phyloP scores from a whole-genome alignment of 2,329 filamentous ascomycete species.

The Epichloe baconii region DNA sequence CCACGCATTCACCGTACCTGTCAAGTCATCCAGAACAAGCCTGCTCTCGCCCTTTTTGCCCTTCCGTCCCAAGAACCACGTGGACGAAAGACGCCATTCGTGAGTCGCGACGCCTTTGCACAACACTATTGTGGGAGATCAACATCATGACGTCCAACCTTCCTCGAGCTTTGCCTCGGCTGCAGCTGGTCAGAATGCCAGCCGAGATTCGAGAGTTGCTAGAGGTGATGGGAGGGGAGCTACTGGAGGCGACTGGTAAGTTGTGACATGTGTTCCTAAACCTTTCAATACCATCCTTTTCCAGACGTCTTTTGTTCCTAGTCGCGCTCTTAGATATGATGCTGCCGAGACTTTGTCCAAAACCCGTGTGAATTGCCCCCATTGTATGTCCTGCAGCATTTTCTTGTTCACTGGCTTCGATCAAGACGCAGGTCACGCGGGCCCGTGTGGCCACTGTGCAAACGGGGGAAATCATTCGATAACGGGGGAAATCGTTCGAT shows the following conservation, averaged over 20 bases:
- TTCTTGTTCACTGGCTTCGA: background rate
- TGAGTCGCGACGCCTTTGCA: background rate
- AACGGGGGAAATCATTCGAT: background rate
- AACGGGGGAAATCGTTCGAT: background rate
- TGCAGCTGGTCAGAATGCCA: slow-evolving; percentile 60
- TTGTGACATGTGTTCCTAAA: slow-evolving; percentile 11
- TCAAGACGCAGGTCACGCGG: background rate
- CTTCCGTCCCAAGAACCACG: slow-evolving; percentile 1
- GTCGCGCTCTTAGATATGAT: background rate
- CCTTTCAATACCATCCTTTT: background rate
- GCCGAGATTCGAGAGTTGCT: slow-evolving; percentile 44
- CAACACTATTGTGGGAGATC: background rate
- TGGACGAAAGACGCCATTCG: slow-evolving; percentile 4
- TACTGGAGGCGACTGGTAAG: slow-evolving; percentile 61
- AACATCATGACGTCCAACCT: slow-evolving; percentile 56
- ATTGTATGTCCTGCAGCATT: background rate
- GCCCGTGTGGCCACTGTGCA: background rate
- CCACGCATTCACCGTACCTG: background rate
- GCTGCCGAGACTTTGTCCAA: background rate
- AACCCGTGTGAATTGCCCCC: background rate
- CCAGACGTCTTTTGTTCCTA: background rate
- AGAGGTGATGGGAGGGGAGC: slow-evolving; percentile 42
- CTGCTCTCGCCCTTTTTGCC: background rate
- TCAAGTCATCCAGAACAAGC: background rate
- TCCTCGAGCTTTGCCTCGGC: slow-evolving; percentile 74